phyloP scores from a whole-genome alignment of 192 early-diverging fungal genomes.

The Jimgerdemannia flammicorona region DNA sequence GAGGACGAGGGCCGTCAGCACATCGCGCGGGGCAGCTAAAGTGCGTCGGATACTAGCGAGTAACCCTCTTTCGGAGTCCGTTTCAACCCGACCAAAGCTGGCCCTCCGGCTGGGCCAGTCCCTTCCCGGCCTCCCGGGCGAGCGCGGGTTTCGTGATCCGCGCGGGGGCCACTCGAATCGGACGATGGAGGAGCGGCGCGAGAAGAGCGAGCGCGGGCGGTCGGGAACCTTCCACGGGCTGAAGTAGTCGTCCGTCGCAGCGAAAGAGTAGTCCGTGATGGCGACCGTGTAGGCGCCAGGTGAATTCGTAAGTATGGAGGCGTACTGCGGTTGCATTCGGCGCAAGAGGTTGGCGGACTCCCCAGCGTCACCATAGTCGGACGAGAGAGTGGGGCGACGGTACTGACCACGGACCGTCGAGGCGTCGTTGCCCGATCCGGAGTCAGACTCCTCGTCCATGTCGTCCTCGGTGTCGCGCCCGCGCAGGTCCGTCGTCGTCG shows the following conservation, averaged over 20 bases:
- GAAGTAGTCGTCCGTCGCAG: neutral
- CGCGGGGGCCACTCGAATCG: neutral
- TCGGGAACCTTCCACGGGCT: neutral
- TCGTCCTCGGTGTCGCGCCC: too few relatives aligned
- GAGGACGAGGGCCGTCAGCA: neutral
- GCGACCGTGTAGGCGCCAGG: neutral
- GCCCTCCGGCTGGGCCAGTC: neutral
- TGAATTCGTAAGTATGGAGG: neutral
- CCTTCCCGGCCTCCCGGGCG: too few relatives aligned
- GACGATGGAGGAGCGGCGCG: neutral
- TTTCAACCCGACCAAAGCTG: too few relatives aligned
- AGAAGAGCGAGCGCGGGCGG: neutral
- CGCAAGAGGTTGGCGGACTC: neutral
- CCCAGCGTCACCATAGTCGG: neutral
- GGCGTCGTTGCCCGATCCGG: neutral
- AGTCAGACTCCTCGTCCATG: too few relatives aligned
- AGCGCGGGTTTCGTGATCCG: too few relatives aligned
- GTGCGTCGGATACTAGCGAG: too few relatives aligned
- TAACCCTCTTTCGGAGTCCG: too few relatives aligned
- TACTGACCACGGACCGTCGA: neutral
- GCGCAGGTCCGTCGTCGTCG: neutral
- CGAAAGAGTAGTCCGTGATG: neutral
- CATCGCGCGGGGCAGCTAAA: neutral
- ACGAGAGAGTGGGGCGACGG: neutral
- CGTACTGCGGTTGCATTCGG: neutral